Conservation (phyloP, 2,329 filamentous ascomycete genomes). For the Aspergillus sp. region DNA sequence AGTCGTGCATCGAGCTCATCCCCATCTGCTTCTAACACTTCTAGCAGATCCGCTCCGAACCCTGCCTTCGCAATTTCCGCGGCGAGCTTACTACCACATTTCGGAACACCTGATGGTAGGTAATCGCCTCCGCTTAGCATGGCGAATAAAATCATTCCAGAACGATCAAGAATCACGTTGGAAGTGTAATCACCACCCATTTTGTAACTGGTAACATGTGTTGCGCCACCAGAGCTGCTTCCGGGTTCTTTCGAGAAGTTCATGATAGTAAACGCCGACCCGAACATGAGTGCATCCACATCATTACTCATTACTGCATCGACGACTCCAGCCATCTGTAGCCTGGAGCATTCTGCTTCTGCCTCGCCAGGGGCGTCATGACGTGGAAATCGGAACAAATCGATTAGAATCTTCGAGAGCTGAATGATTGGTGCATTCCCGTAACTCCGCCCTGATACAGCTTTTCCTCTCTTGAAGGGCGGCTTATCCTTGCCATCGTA, state of each 20-base stretch:
- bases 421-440: conserved; percentile 67
- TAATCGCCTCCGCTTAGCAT: conserved; percentile 97
- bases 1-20: conserved; percentile 42
- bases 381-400: conserved; percentile 77
- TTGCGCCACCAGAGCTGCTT: conserved; percentile 63
- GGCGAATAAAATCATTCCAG: conserved; percentile 91
- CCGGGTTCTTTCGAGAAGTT: conserved; percentile 78
- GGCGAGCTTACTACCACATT: conserved; percentile 83
- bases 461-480: conserved; percentile 83
- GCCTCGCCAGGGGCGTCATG: conserved; percentile 93
- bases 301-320: conserved; percentile 96
- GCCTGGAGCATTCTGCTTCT: conserved; percentile 88
- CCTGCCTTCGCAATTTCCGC: conserved; percentile 87
- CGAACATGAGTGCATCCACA: conserved; percentile 97
- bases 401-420: conserved; percentile 79
- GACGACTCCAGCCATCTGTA: conserved; percentile 79
- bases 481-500: conserved; percentile 88
- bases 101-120: conserved; percentile 79
- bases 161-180: conserved; percentile 61
- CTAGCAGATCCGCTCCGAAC: conserved; percentile 71
- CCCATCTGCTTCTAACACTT: conserved; percentile 56
- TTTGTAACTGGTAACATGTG: conserved; percentile 83
- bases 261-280: conserved; percentile 73
- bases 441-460: conserved; percentile 49
- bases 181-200: conserved; percentile 30